These are phyloP conservation scores for Pinus tabuliformis DNA, from an alignment of 75 land plant species.

Conservation along the genomic window DNA sequence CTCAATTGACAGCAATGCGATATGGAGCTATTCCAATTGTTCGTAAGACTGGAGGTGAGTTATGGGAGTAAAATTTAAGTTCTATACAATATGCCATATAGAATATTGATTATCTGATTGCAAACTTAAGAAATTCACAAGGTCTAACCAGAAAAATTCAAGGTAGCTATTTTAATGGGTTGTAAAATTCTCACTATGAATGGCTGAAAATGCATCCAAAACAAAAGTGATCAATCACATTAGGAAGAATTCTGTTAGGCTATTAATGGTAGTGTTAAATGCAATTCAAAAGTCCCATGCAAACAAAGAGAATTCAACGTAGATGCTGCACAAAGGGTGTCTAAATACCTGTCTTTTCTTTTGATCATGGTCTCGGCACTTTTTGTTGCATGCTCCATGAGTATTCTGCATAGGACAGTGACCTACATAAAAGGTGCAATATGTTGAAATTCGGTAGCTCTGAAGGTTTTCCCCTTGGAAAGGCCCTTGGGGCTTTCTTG, in stretches of 20 bases:
- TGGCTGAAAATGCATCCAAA: not conserved
- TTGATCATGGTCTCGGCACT: too few species aligned
- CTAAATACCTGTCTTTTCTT: too few species aligned
- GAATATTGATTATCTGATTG: not conserved
- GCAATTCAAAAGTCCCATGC: not conserved
- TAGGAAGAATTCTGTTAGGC: not conserved
- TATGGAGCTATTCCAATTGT: constrained; percentile 95
- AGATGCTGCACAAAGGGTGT: too few species aligned
- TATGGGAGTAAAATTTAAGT: not conserved
- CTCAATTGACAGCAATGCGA: constrained; percentile 92
- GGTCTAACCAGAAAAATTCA: not conserved
- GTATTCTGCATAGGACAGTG: too few species aligned
- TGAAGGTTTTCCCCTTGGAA: too few species aligned
- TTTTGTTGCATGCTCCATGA: too few species aligned
- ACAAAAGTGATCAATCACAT: not conserved
- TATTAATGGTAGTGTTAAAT: not conserved
- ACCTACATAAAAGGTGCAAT: too few species aligned
- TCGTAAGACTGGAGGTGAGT: constrained; percentile 96
- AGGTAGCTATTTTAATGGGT: not conserved
- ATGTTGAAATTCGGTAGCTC: too few species aligned
- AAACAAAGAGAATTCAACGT: not conserved
- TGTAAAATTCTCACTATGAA: not conserved
- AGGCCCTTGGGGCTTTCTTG: too few species aligned
- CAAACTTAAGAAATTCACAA: not conserved
- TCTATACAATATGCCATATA: not conserved